Evolutionary conservation across 345 rosid genomes (phyloP).

Genomic region (Rhizophora apiculata): DNA sequence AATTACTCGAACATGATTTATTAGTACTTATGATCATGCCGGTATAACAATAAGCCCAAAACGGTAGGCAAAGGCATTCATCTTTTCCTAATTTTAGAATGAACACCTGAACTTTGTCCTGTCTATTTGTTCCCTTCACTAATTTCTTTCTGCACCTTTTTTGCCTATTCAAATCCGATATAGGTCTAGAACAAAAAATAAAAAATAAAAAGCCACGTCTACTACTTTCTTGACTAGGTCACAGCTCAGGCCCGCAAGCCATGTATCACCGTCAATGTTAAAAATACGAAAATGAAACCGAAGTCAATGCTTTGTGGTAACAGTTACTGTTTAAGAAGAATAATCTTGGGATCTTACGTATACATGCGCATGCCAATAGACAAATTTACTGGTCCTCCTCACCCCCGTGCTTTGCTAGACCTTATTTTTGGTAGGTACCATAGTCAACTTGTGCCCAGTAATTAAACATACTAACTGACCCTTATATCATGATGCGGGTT

Average conservation of each 20-base stretch:
- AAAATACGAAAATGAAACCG: neutral
- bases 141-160: neutral
- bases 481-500: no score
- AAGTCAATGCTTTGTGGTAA: neutral
- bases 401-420: no score
- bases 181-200: neutral
- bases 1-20: neutral
- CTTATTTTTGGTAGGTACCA: no score
- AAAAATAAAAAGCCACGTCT: neutral
- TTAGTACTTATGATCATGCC: no score
- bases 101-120: neutral
- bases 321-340: neutral
- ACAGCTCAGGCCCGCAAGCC: neutral
- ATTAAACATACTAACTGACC: no score
- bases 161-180: neutral
- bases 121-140: neutral
- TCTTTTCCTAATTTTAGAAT: no score
- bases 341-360: no score
- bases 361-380: neutral
- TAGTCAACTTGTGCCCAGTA: no score
- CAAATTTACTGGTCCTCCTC: neutral
- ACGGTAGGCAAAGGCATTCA: no score
- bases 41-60: no score
- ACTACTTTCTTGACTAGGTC: slow-evolving; percentile 1
- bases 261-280: neutral